Percentiles rank a stretch among this genome's conserved stretches.
Evolutionary conservation across 306 rosid genomes (phyloP).

Genomic region (Dalbergia oliveri): DNA sequence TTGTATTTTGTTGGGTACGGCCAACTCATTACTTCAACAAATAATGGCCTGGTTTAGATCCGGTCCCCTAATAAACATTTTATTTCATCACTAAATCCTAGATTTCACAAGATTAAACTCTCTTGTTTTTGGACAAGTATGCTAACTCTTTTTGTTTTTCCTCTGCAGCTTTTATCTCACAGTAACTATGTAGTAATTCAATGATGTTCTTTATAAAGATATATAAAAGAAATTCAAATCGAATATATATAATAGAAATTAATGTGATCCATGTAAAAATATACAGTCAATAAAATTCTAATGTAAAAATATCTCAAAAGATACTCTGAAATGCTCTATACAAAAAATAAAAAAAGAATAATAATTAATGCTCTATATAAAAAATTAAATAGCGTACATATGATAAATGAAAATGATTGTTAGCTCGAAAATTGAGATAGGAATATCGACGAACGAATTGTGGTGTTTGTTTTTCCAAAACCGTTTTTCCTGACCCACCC

Average conservation of each 20-base stretch:
- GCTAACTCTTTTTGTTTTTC: not conserved
- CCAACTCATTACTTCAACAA: slow-evolving; percentile 18
- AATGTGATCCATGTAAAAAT: not conserved
- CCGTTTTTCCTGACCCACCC: too few relatives aligned
- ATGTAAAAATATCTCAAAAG: too few relatives aligned
- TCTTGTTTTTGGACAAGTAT: not conserved
- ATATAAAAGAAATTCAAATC: too few relatives aligned
- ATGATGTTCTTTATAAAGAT: not conserved
- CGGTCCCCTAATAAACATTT: not conserved
- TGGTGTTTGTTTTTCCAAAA: too few relatives aligned
- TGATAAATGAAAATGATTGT: too few relatives aligned
- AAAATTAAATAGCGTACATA: too few relatives aligned
- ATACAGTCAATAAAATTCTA: not conserved
- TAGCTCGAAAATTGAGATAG: too few relatives aligned
- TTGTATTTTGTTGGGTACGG: slow-evolving; percentile 19
- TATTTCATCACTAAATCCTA: not conserved
- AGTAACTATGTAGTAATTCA: not conserved
- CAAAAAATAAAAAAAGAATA: too few relatives aligned
- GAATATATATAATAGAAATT: too few relatives aligned
- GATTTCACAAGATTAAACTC: not conserved
- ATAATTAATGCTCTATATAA: too few relatives aligned
- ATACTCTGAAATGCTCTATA: too few relatives aligned
- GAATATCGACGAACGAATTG: too few relatives aligned
- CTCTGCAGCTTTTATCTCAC: not conserved
- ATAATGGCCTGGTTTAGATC: slow-evolving; percentile 5